Evolutionary conservation across 345 rosid genomes (phyloP), one percentile per base, ranked within the genome.

Genomic region (Gossypium australe): DNA sequence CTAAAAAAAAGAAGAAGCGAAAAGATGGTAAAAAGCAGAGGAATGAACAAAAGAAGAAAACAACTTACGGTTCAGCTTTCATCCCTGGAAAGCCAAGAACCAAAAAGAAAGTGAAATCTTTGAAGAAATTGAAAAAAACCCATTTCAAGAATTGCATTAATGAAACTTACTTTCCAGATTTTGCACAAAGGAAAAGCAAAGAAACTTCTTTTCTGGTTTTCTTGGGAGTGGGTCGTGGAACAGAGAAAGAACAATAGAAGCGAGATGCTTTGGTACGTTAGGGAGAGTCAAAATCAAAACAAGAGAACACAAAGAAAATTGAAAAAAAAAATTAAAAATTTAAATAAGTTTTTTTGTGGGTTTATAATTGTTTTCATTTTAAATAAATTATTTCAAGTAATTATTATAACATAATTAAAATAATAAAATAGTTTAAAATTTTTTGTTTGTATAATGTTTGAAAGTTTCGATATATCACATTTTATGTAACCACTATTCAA

Each of bases 61-160:
- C 34, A 60, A 78, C 93, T 90, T 71, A 94, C 97, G 93, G 86
- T 86, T 94, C 97, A 17, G 85, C 93, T 45, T 93, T 91, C 98
- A 93, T 91, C 66, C 63, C 91, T 87, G 72, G 76, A 57, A 56
- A 72, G 29, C 10, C n/a, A 12, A 60, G 34, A 77, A 4, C 38
- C 38, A 55, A n/a, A 24, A 1, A 18, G n/a, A 57, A n/a, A 58
- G 68, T 20, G 62, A 68, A 22, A 24, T 70, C 62, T 52, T 52
- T 55, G 53, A 66, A 60, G 22, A 17, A 75, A 61, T 51, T 49
- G 29, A 62, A 44, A 47, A n/a, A 52, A 38, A 61, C 16, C 47
- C 60, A 67, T 67, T 25, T 67, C 11, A 55, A 22, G 2, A 55
- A 75, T 66, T 66, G 65, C 64, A 38, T 10, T 57, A 24, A 52